These are phyloP conservation scores for Ophiostoma ulmi DNA, from an alignment of 2,329 filamentous ascomycete genomes.

Conservation along the genomic window DNA sequence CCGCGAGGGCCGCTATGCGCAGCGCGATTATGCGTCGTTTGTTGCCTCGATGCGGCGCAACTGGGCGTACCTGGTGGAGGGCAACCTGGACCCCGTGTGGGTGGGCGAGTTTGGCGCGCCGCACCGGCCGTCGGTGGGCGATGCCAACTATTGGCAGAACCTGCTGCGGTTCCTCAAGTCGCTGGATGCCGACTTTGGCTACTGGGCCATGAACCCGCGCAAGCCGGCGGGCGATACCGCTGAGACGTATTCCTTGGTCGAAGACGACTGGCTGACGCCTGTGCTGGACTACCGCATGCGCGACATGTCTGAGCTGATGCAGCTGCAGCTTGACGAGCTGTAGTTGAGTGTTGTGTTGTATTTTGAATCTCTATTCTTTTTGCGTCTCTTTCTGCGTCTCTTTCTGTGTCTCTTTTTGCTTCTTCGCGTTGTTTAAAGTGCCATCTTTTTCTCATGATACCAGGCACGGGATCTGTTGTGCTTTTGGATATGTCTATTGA, in stretches of 20 bases:
- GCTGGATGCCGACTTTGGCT: conserved; percentile 61
- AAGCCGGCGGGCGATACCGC: conserved; percentile 54
- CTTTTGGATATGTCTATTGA: background rate
- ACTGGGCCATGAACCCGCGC: conserved; percentile 64
- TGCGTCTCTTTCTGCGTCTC: background rate
- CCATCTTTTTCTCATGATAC: conserved; percentile 21
- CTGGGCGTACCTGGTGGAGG: conserved; percentile 60
- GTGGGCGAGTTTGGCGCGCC: conserved; percentile 63
- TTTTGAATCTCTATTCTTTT: background rate
- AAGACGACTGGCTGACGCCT: conserved; percentile 60
- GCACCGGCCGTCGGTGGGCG: conserved; percentile 47
- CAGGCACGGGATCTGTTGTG: conserved; percentile 10
- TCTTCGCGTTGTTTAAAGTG: background rate
- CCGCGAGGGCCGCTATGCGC: conserved; percentile 53
- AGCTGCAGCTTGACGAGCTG: conserved; percentile 18
- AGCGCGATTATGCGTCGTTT: conserved; percentile 59
- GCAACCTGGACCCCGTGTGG: conserved; percentile 58
- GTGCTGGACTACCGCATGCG: conserved; percentile 59
- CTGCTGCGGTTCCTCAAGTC: conserved; percentile 54
- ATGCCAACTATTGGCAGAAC: conserved; percentile 61
- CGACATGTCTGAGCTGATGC: conserved; percentile 50
- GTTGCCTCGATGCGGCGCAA: conserved; percentile 57
- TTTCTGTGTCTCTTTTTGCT: too few species aligned
- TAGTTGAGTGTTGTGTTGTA: background rate
- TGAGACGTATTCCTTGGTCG: conserved; percentile 58